Evolutionary conservation across 2,329 filamentous ascomycete species (phyloP), one percentile per base, ranked within the genome.

Genomic region (Colletotrichum caudatum): DNA sequence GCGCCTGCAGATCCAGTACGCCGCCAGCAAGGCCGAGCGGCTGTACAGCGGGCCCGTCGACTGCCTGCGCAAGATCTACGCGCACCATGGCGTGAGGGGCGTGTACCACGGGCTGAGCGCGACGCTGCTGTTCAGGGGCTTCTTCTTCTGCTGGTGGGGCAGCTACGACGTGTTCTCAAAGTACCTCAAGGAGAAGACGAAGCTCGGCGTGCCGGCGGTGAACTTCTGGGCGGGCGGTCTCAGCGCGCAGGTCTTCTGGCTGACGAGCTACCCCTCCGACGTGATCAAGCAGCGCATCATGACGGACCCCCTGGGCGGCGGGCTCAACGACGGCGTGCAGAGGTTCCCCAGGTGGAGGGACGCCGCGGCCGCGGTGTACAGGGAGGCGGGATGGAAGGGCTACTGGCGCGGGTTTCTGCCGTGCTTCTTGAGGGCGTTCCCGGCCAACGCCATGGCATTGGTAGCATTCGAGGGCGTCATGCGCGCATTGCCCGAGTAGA

Each of bases 121-220:
- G 1, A 98, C 96, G 0, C 84, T 98, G 60, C 82, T 98, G 59
- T 98, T 98, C 84, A 89, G 96, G 23, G 90, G 91, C 18, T 97
- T 95, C 84, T 99, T 99, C 86, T 98, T 97, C 87, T 96, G 92
- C 84, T 98, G 95, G 95, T 99, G 96, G 96, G 91, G 91, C n/a
- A 93, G 91, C 72, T 99, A 99, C 84, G 95, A 98, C 77, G 76
- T 97, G 39, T 88, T 98, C 76, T 93, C 93, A 6, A 86, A 89
- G 29, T 83, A 87, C 71, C 84, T 98, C 78, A 85, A 88, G 66
- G 81, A 88, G 23, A 85, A 90, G 76, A 97, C 95, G 2, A 82
- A 76, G 16, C 83, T 98, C 65, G 92, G 92, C 65, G 89, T 90
- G 0, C 94, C 96, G 0, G 91, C 91, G 1, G 87, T 98, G 78